Conservation (phyloP, 805 yeast species). For the Candida stauntonica region DNA sequence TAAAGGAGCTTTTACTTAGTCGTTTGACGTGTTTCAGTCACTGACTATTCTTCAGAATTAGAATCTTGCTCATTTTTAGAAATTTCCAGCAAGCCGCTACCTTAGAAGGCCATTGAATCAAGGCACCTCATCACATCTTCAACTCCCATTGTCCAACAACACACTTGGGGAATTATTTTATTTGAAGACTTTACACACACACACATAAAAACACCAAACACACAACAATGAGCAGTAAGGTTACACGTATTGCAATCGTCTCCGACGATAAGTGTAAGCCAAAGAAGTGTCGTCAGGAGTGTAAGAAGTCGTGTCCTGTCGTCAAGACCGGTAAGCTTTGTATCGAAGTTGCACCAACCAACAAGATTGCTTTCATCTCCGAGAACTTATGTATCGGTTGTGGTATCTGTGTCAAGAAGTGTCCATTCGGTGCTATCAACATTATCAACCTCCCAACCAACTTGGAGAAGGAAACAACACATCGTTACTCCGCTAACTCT, state of each 20-base stretch:
- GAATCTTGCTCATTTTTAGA: no score
- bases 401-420: conserved; percentile 98
- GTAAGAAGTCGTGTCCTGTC: conserved; percentile 95
- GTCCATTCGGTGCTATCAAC: conserved; percentile 96
- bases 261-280: conserved; percentile 95
- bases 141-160: no score
- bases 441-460: conserved; percentile 96
- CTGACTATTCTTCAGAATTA: background rate
- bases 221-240: conserved; percentile 26
- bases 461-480: conserved; percentile 87
- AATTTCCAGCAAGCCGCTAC: no score
- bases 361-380: conserved; percentile 91
- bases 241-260: conserved; percentile 92
- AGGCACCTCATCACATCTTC: background rate
- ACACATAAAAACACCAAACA: background rate
- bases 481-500: conserved; percentile 95
- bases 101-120: no score
- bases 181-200: background rate
- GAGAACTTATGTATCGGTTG: conserved; percentile 96
- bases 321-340: conserved; percentile 96
- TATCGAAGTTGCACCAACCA: conserved; percentile 89
- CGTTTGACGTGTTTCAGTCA: background rate
- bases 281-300: conserved; percentile 97
- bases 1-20: background rate
- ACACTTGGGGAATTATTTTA: no score